Base-by-base conservation (phyloP, 345 rosid genomes). In the Laguncularia racemosa region DNA sequence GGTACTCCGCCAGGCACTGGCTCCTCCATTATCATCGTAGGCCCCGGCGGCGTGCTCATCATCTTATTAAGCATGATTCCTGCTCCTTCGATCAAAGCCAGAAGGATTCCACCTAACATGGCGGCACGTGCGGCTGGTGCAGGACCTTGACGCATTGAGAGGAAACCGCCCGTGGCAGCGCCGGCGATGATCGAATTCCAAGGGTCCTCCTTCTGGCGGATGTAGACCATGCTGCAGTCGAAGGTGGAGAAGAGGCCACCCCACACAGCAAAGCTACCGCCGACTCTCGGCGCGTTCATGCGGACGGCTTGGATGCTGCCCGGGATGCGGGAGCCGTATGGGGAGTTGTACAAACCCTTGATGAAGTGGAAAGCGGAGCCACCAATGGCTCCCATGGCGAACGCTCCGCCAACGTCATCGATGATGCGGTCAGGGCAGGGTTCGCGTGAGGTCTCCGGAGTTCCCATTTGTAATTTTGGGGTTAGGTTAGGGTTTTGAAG, bases 141-240 rank as follows among this genome's bases (percentile, higher is more conserved):
- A 0, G 77, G 55, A 2, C 96, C 96, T 69, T 77, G 89, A 3
- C 95, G 84, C 87, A 89, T 64, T 50, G 78, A 50, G 51, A 89
- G 81, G 68, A 86, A 69, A 0, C 95, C 96, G 4, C 91, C 96
- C 0, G 96, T 81, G 63, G 91, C 84, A 26, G 97, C 95, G 13
- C 95, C 97, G 13, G 97, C 82, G 38, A 86, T 20, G 70, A 86
- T 82, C 46, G 95, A 86, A 69, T 89, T 89, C 95, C 95, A 89
- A 5, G 97, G 97, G 54, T 89, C 97, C 58, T 89, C 95, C 71
- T 89, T 89, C 83, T 89, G 95, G 38, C 97, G 88, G 23, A 65
- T 64, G 73, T 78, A 89, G 52, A 84, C 91, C 86, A 81, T 66
- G 50, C 87, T 57, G 72, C 97, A 89, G 61, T 89, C 95, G 55